Base-by-base conservation (phyloP, 495 filamentous ascomycete species). In the Trichoderma reesei region DNA sequence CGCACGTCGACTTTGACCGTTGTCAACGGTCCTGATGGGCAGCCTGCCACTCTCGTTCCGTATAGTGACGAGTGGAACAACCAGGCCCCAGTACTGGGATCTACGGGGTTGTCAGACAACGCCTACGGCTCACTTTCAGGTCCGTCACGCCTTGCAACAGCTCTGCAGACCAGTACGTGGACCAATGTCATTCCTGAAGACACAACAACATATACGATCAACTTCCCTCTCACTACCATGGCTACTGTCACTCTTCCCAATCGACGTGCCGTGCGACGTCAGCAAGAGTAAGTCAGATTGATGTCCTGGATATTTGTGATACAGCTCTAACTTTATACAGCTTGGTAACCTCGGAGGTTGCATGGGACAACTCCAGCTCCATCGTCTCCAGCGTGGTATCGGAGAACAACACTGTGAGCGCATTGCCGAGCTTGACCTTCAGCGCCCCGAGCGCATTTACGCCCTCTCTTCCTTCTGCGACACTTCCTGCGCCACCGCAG, bases 211-310 rank as follows among this genome's bases (percentile, higher is more conserved):
- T 56, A 56, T 20, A 56, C 48, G 2, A 56, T 56, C 48, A 56
- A 56, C 20, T 56, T 34, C 48, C 48, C 48, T 31, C 48, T 56
- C 11, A 56, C 48, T 56, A 56, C 48, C 0, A 56, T 56, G 48
- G 48, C 48, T 26, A 56, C 48, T 34, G 20, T 56, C 10, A 56
- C 48, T 14, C 48, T 56, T 10, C 48, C 48, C 31, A 56, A 33
- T 14, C 48, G 18, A 26, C 20, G 48, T 3, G 48, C 14, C 31
- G 10, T 56, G 3, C 48, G 20, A n/a, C 48, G 48, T 10, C 48
- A 34, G 11, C 48, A 56, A 56, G 20, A 33, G 48, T 56, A 34
- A 33, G 48, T 33, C 48, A 48, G 7, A 56, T 26, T 26, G 26
- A 26, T 26, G 26, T 26, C 26, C 26, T 26, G 26, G 20, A 34